phyloP scores from a whole-genome alignment of 257 asterid species.

The Fraxinus quadrangulata region DNA sequence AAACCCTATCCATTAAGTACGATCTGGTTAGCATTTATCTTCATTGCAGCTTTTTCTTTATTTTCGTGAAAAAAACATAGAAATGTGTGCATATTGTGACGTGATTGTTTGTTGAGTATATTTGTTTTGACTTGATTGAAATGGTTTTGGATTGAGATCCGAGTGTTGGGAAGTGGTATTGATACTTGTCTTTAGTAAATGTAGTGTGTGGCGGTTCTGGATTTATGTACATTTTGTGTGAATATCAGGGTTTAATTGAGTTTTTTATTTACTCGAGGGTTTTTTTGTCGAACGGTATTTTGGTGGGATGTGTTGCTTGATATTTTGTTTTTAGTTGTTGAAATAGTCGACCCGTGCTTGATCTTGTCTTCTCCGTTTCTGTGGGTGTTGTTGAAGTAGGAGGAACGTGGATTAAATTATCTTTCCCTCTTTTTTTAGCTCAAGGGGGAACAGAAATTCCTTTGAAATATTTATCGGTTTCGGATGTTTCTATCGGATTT shows the following conservation, averaged over 20 bases:
- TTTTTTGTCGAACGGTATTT: neutral
- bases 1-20: slow-evolving; percentile 16
- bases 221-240: slow-evolving; percentile 23
- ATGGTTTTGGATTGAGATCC: slow-evolving; percentile 32
- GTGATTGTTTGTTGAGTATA: neutral
- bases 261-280: neutral
- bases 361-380: neutral
- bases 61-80: neutral
- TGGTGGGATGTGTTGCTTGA: neutral
- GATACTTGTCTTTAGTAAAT: neutral
- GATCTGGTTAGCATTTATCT: slow-evolving; percentile 47
- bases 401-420: neutral
- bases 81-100: neutral
- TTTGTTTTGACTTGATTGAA: slow-evolving; percentile 15
- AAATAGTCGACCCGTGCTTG: neutral
- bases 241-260: slow-evolving; percentile 2
- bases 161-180: slow-evolving; percentile 6
- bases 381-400: slow-evolving; percentile 3
- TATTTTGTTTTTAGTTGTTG: slow-evolving; percentile 3
- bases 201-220: slow-evolving; percentile 23
- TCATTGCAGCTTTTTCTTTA: slow-evolving; percentile 24
- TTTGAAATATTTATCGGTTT: neutral
- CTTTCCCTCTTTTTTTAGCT: neutral
- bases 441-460: neutral
- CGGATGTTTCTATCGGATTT: slow-evolving; percentile 5